A percentile compares a stretch with the other conserved stretches of the same genome.
Conservation (phyloP, 2,329 filamentous ascomycete species). For the Drechslerella stenobrocha region DNA sequence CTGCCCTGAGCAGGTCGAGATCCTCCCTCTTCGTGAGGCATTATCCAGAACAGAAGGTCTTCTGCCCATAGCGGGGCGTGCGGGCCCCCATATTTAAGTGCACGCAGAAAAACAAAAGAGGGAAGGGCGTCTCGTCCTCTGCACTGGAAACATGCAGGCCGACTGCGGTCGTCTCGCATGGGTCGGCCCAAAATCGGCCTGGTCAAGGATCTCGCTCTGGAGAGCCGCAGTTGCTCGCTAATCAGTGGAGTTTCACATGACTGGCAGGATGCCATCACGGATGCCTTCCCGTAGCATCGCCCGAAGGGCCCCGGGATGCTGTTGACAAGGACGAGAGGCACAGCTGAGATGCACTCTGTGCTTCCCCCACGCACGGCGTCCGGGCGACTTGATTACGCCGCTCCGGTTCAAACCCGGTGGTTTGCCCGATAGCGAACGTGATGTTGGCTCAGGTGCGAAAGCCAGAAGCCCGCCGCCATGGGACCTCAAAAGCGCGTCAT, state of each 20-base stretch:
- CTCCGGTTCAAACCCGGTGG: not conserved
- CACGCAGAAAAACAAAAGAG: not conserved
- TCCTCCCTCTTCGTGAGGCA: constrained; percentile 4
- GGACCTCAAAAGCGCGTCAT: not conserved
- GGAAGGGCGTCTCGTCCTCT: not conserved
- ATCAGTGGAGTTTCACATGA: not conserved
- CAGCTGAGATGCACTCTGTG: not conserved
- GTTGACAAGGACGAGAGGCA: not conserved
- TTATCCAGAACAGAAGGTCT: constrained; percentile 9
- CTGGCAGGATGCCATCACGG: too few species aligned
- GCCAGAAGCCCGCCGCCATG: not conserved
- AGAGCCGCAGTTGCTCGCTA: constrained; percentile 7
- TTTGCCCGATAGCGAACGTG: constrained; percentile 1
- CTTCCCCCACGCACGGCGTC: not conserved
- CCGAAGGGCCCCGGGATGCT: not conserved
- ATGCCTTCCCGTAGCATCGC: too few species aligned
- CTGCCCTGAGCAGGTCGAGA: constrained; percentile 4
- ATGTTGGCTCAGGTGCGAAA: not conserved
- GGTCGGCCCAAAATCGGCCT: not conserved
- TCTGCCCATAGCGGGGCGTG: not conserved
- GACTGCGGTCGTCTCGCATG: constrained; percentile 6
- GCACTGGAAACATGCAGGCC: not conserved
- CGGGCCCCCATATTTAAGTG: not conserved
- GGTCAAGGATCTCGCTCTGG: not conserved
- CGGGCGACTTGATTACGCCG: not conserved